phyloP scores from a whole-genome alignment of 306 rosid genomes.

The Casuarina cunninghamiana region DNA sequence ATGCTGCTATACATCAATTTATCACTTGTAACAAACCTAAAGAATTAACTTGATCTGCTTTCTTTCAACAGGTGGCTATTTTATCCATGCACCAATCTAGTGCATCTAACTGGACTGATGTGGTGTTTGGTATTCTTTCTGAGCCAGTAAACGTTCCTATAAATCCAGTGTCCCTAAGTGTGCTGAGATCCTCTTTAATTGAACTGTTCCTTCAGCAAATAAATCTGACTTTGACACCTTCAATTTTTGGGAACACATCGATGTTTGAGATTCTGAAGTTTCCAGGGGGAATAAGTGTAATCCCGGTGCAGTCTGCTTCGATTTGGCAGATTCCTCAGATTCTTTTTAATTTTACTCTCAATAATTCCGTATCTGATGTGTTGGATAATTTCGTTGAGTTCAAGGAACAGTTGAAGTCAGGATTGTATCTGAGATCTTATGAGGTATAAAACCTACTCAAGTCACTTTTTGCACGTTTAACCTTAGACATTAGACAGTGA shows the following conservation, averaged over 20 bases:
- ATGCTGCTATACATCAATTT: conserved; percentile 15
- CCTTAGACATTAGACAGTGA: conserved; percentile 12
- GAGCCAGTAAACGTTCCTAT: conserved; percentile 64
- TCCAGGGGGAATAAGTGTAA: conserved; percentile 76
- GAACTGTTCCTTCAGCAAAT: conserved; percentile 67
- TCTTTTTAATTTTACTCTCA: conserved; percentile 77
- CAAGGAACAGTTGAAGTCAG: conserved; percentile 61
- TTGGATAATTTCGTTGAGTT: conserved; percentile 58
- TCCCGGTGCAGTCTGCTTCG: conserved; percentile 60
- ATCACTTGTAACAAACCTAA: conserved; percentile 5
- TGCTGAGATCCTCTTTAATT: conserved; percentile 64
- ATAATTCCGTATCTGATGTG: conserved; percentile 64
- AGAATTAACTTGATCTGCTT: conserved; percentile 28
- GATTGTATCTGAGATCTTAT: conserved; percentile 57
- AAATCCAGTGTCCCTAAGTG: conserved; percentile 65
- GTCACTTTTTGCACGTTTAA: conserved; percentile 24
- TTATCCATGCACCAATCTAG: conserved; percentile 68
- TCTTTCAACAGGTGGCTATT: conserved; percentile 64
- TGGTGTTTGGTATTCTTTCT: conserved; percentile 79
- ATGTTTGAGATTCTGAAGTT: conserved; percentile 70
- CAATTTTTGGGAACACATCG: conserved; percentile 68
- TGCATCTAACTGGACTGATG: conserved; percentile 57
- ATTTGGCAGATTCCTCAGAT: conserved; percentile 72
- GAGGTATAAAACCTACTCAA: conserved; percentile 58
- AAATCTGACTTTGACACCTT: conserved; percentile 73